Conservation (phyloP, 2,329 filamentous ascomycete genomes). For the Periglandula ipomoeae region DNA sequence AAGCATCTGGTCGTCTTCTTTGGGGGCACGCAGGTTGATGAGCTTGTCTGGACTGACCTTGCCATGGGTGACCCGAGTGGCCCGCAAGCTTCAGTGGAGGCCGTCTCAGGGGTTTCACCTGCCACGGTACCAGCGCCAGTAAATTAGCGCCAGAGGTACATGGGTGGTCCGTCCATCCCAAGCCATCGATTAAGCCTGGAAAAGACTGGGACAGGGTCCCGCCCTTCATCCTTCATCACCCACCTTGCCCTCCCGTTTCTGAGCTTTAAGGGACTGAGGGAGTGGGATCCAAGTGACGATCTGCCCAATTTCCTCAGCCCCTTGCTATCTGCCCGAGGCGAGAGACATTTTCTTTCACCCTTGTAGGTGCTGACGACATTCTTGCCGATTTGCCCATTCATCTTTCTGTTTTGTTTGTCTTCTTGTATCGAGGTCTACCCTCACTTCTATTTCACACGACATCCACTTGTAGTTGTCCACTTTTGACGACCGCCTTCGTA, state of each 20-base stretch:
- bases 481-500: not conserved
- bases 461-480: not conserved
- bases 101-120: not conserved
- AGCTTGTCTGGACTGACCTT: too few species aligned
- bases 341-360: not conserved
- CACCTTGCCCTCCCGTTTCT: not conserved
- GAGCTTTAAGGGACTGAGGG: not conserved
- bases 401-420: not conserved
- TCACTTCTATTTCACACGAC: not conserved
- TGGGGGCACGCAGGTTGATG: too few species aligned
- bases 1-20: too few species aligned
- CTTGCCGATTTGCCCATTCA: not conserved
- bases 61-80: too few species aligned
- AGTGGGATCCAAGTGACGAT: conserved; percentile 1
- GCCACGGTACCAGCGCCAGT: not conserved
- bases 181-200: not conserved
- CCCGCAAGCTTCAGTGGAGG: not conserved
- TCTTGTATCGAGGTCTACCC: not conserved
- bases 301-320: not conserved
- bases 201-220: not conserved
- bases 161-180: not conserved
- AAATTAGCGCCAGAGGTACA: not conserved
- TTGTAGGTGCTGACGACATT: not conserved
- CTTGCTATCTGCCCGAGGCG: not conserved
- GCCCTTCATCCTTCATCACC: conserved; percentile 3